Evolutionary conservation across 805 yeast species (phyloP).

Genomic region (Nakazawaea holstii): DNA sequence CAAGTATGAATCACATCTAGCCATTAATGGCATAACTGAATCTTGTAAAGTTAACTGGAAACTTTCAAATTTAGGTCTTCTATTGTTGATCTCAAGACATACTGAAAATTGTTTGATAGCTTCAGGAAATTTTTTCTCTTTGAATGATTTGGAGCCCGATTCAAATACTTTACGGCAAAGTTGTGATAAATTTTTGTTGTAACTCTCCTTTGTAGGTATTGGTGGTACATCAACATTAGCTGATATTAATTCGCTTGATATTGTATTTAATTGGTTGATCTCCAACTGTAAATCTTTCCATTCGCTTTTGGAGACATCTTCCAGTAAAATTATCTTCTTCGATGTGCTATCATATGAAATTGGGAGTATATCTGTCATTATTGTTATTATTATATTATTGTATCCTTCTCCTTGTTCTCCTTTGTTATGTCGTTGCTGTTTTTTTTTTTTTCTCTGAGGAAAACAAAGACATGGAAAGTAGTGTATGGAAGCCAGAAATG

Average conservation of each 20-base stretch:
- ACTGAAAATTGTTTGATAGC: constrained; percentile 59
- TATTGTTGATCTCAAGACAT: constrained; percentile 62
- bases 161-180: constrained; percentile 63
- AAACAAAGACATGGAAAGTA: neutral
- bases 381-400: too few relatives aligned
- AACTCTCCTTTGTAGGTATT: constrained; percentile 46
- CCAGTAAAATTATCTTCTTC: constrained; percentile 22
- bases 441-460: neutral
- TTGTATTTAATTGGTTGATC: constrained; percentile 26
- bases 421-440: neutral
- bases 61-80: constrained; percentile 69
- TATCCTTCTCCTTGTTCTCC: too few relatives aligned
- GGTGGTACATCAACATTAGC: constrained; percentile 46
- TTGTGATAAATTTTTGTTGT: constrained; percentile 49
- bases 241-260: constrained; percentile 37
- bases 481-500: too few relatives aligned
- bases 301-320: constrained; percentile 15
- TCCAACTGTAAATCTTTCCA: constrained; percentile 23
- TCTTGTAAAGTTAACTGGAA: constrained; percentile 72
- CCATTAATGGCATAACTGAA: constrained; percentile 57
- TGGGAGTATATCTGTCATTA: constrained; percentile 14
- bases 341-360: constrained; percentile 24
- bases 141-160: constrained; percentile 54
- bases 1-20: constrained; percentile 65
- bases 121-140: constrained; percentile 47